Evolutionary conservation across 768 basidiomycete species (phyloP), one percentile per base, ranked within the genome.

Genomic region (Mycena leptocephala): DNA sequence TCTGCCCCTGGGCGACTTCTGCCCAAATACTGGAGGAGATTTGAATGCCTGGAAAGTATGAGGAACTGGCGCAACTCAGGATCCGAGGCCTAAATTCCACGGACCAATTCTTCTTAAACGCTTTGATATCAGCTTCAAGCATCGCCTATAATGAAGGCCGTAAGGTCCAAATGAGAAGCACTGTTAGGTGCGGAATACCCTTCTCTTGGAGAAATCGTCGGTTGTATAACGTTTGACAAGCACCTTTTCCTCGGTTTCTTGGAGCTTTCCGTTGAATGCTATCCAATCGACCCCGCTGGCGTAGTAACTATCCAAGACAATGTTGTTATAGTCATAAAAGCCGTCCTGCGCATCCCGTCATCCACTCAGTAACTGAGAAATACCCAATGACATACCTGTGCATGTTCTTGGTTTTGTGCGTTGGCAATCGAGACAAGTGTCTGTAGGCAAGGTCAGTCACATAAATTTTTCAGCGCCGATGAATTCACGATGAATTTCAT

Each of bases 61-160:
- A 64, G 26, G 4, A 16, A 14, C 11, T 8, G 20, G 20, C 10
- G 11, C 20, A 13, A 20, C 33, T 22, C n/a, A n/a, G n/a, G n/a
- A n/a, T n/a, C 16, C 10, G 20, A n/a, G 16, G 22, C 39, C 3
- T 2, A 26, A 67, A 51, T 26, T 3, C 6, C 5, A 46, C 63
- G 8, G 14, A 76, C 75, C 75, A 76, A 61, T 56, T 24, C 39
- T 51, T 28, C 35, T 76, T 76, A 55, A 76, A 76, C 26, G 69
- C 70, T 28, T 43, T 66, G 53, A 72, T 70, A 61, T 76, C 75
- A 10, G 24, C 46, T 9, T 70, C 69, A 16, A 46, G 68, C 35
- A 66, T 76, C 16, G 58, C 53, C 75, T 76, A 41, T 10, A 35
- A 51, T 7, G 6, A 22, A 35, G 16, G 37, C 3, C 10, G 10